Conservation (phyloP, 257 asterid genomes). For the Solanum habrochaites region DNA sequence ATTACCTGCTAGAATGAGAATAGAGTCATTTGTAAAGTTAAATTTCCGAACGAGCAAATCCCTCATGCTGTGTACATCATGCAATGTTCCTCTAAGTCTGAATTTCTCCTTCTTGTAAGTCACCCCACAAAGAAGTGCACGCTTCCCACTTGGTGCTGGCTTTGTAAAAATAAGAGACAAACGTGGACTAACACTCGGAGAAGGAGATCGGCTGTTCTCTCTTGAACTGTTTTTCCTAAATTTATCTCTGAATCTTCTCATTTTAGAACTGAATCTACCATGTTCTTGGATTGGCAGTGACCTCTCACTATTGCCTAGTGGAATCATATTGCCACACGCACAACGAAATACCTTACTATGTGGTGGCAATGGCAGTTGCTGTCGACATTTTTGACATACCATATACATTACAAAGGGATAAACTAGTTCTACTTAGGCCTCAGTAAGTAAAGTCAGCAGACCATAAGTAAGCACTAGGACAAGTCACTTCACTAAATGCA, state of each 20-base stretch:
- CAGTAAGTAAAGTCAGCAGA: not conserved
- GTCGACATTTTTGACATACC: slow-evolving; percentile 7
- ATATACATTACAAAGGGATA: not conserved
- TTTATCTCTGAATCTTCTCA: not conserved
- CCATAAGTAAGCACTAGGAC: not conserved
- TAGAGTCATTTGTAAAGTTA: slow-evolving; percentile 18
- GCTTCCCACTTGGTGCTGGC: slow-evolving; percentile 26
- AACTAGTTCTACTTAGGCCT: not conserved
- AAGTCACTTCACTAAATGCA: not conserved
- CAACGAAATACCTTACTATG: slow-evolving; percentile 3
- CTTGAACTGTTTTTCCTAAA: slow-evolving; percentile 4
- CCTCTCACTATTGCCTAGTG: not conserved
- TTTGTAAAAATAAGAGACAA: not conserved
- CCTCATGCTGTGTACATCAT: slow-evolving; percentile 28
- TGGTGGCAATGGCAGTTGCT: not conserved
- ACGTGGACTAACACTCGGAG: not conserved
- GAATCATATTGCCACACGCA: not conserved
- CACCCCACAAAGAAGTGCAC: slow-evolving; percentile 54
- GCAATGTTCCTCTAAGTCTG: slow-evolving; percentile 40
- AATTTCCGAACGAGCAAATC: slow-evolving; percentile 15
- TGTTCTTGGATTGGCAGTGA: not conserved
- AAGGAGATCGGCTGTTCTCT: not conserved
- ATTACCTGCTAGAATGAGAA: slow-evolving; percentile 63
- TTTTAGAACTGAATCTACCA: slow-evolving; percentile 1
- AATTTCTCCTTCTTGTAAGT: slow-evolving; percentile 39